Percentiles rank a stretch among this genome's conserved stretches.
phyloP scores from a whole-genome alignment of 2,329 filamentous ascomycete species.

The Monosporascus sp. region DNA sequence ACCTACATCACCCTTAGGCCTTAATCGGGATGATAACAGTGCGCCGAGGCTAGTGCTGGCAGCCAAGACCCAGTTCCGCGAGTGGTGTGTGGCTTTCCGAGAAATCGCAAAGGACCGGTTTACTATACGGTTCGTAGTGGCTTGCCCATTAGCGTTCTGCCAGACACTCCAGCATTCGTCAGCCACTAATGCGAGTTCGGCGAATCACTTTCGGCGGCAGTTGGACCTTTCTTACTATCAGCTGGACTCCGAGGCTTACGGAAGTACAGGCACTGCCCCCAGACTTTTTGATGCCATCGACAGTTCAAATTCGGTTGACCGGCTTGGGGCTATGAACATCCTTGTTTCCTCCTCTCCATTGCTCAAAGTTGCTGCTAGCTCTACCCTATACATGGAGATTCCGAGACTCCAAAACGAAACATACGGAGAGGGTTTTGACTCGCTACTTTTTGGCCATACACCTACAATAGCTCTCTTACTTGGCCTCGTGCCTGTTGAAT shows the following conservation, averaged over 20 bases:
- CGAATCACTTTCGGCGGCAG: constrained; percentile 38
- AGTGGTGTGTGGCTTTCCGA: constrained; percentile 40
- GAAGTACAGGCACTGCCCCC: constrained; percentile 28
- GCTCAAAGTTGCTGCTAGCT: constrained; percentile 36
- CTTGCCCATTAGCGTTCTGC: constrained; percentile 47
- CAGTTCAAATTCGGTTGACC: constrained; percentile 43
- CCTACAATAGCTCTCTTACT: constrained; percentile 43
- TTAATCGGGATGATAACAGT: constrained; percentile 7
- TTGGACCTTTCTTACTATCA: constrained; percentile 33
- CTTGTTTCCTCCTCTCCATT: constrained; percentile 42
- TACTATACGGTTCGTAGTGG: constrained; percentile 39
- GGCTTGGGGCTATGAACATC: constrained; percentile 39
- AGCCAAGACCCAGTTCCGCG: constrained; percentile 39
- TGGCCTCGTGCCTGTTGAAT: constrained; percentile 44
- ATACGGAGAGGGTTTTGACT: constrained; percentile 28
- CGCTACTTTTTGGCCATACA: constrained; percentile 41
- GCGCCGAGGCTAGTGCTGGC: constrained; percentile 23
- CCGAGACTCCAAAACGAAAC: constrained; percentile 24
- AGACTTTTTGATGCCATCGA: constrained; percentile 51
- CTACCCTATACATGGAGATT: constrained; percentile 47
- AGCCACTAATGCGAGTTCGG: constrained; percentile 23
- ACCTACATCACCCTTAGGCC: constrained; percentile 33
- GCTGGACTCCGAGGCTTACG: constrained; percentile 40
- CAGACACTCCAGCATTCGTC: constrained; percentile 43
- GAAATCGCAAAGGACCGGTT: constrained; percentile 21